Evolutionary conservation across 2,329 filamentous ascomycete species (phyloP).

Genomic region (Alternaria gaisen): DNA sequence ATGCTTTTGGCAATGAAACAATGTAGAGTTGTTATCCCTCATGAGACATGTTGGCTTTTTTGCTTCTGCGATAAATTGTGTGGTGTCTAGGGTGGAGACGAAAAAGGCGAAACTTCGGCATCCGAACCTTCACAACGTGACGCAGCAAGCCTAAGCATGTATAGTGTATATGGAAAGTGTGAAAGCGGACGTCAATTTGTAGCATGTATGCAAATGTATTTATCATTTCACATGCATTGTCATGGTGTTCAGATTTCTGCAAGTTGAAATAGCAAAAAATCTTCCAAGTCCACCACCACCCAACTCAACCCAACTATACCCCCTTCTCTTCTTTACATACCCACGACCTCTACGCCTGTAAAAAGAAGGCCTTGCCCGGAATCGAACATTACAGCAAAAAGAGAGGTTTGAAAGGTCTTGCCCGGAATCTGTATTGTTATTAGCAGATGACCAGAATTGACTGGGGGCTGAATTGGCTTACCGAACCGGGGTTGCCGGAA

Average conservation of each 20-base stretch:
- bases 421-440: conserved; percentile 8
- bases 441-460: too few relatives aligned
- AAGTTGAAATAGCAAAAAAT: background rate
- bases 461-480: too few relatives aligned
- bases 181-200: accelerated
- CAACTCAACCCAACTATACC: background rate
- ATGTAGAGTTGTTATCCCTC: background rate
- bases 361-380: conserved; percentile 18
- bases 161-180: background rate
- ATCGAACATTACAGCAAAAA: background rate
- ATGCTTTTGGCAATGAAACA: background rate
- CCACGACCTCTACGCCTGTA: background rate
- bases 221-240: background rate
- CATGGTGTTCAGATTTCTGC: background rate
- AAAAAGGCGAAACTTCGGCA: conserved; percentile 7
- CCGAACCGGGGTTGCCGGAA: conserved; percentile 21
- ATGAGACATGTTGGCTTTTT: background rate
- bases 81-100: background rate
- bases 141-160: background rate
- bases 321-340: background rate
- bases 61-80: background rate
- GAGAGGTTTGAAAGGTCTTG: conserved; percentile 9
- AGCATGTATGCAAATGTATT: background rate
- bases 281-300: background rate
- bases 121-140: background rate